A percentile compares a stretch with the other conserved stretches of the same genome.
Evolutionary conservation across 1,139 yeast species (phyloP).

Genomic region (Saccharomyces hybrid): DNA sequence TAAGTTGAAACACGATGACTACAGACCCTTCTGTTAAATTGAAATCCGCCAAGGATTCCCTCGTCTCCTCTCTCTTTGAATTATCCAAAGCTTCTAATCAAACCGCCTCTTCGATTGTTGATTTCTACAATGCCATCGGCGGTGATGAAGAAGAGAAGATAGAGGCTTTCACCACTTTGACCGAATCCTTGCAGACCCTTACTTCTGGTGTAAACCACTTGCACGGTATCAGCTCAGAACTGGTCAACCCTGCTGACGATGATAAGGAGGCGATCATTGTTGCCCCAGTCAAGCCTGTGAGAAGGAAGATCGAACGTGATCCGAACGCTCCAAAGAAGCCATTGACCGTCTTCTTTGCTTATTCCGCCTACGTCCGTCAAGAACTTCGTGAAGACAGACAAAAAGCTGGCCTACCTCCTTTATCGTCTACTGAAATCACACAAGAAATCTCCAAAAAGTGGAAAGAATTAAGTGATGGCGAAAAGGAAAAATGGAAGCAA

Average conservation of each 20-base stretch:
- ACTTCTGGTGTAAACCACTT: conserved; percentile 30
- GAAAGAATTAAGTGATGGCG: conserved; percentile 59
- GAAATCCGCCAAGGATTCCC: conserved; percentile 33
- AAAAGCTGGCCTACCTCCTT: conserved; percentile 50
- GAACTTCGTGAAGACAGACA: conserved; percentile 58
- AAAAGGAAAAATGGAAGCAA: conserved; percentile 69
- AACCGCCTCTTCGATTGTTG: conserved; percentile 70
- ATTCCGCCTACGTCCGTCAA: conserved; percentile 58
- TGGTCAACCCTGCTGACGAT: conserved; percentile 28
- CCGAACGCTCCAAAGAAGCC: conserved; percentile 51
- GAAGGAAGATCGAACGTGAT: conserved; percentile 50
- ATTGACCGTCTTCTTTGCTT: conserved; percentile 76
- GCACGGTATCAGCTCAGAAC: conserved; percentile 25
- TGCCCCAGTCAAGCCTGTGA: conserved; percentile 29
- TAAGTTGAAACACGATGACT: conserved; percentile 11
- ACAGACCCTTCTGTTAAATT: conserved; percentile 29
- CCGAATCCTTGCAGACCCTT: conserved; percentile 30
- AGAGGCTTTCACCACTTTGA: conserved; percentile 32
- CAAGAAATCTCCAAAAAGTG: conserved; percentile 72
- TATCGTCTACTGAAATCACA: conserved; percentile 70
- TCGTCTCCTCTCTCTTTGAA: conserved; percentile 72
- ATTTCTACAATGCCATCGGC: conserved; percentile 54
- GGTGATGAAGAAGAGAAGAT: conserved; percentile 33
- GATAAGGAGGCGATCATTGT: conserved; percentile 9
- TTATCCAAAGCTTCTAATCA: conserved; percentile 76